Base-by-base conservation (phyloP, 768 basidiomycete species). In the Amanita inopinata region DNA sequence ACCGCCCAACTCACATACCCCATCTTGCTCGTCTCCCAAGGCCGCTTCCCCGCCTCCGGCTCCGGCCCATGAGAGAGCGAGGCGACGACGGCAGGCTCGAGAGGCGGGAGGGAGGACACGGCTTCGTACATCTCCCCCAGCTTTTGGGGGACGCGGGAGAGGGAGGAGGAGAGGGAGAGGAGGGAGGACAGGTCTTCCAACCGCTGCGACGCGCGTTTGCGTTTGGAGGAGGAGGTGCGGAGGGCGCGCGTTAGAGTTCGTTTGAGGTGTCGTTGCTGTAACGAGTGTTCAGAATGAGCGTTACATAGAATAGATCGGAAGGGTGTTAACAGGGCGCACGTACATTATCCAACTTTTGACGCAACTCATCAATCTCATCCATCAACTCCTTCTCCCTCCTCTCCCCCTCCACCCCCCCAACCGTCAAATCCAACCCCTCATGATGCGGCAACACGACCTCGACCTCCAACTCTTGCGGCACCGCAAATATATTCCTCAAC, bases 1-100 rank as follows among this genome's bases (percentile, higher is more conserved):
- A 78, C 64, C 0, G 82, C 86, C 89, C 89, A 92, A 46, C 78
- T 77, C 3, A 81, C 55, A 57, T 91, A 92, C 3, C 84, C 87
- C 1, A 71, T 69, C 55, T 74, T 73, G 56, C 73, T 78, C 27
- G 76, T 73, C 61, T 90, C 85, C 87, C 88, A 91, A 7, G 71
- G 71, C 30, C 78, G 73, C 56, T 85, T 85, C 0, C 83, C 78
- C 0, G 79, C 75, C 46, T 78, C 74, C 0, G 78, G 74, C 45
- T 78, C 74, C 3, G 67, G 52, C 18, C 63, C 55, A 18, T 67
- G 59, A 24, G 65, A 53, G 17, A 67, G 57, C 7, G 64, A 56
- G 18, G 66, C 57, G 5, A 70, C 51, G 2, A 66, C 61, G 2
- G 57, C 52, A 4, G 61, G 49, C 41, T 67, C 63, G 32, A 71